Conservation (phyloP, 2,329 filamentous ascomycete genomes). For the Talaromyces rugulosus region DNA sequence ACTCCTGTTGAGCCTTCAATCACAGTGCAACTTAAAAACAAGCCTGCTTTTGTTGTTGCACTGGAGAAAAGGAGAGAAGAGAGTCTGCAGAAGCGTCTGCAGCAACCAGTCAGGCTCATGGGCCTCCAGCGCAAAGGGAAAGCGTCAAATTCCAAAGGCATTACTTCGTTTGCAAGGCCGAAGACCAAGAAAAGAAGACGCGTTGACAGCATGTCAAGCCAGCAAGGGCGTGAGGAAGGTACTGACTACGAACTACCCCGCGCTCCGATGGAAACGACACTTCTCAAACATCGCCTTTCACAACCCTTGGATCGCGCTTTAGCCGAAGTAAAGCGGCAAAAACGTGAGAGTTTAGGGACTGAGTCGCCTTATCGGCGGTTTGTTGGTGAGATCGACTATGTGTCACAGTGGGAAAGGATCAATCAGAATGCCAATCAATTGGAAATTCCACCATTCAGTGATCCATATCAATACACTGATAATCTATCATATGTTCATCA, state of each 20-base stretch:
- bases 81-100: slow-evolving; percentile 22
- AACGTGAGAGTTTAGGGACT: background rate
- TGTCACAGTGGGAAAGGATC: slow-evolving; percentile 10
- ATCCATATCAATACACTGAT: background rate
- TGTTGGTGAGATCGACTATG: slow-evolving; percentile 6
- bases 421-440: background rate
- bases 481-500: slow-evolving; percentile 33
- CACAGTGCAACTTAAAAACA: slow-evolving; percentile 33
- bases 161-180: slow-evolving; percentile 27
- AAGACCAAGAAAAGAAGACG: background rate
- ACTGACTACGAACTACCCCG: background rate
- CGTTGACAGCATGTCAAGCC: background rate
- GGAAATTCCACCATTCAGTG: background rate
- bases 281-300: background rate
- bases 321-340: slow-evolving; percentile 4
- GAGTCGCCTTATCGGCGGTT: slow-evolving; percentile 9
- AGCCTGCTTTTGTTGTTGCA: slow-evolving; percentile 28
- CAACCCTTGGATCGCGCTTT: slow-evolving; percentile 1
- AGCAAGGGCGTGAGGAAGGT: background rate
- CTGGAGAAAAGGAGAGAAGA: slow-evolving; percentile 25
- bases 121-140: slow-evolving; percentile 20
- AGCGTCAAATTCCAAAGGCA: slow-evolving; percentile 10
- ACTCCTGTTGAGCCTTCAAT: slow-evolving; percentile 28
- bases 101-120: slow-evolving; percentile 26
- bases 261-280: background rate